Evolutionary conservation across 257 asterid species (phyloP), one percentile per base, ranked within the genome.

Genomic region (Henckelia pumila): DNA sequence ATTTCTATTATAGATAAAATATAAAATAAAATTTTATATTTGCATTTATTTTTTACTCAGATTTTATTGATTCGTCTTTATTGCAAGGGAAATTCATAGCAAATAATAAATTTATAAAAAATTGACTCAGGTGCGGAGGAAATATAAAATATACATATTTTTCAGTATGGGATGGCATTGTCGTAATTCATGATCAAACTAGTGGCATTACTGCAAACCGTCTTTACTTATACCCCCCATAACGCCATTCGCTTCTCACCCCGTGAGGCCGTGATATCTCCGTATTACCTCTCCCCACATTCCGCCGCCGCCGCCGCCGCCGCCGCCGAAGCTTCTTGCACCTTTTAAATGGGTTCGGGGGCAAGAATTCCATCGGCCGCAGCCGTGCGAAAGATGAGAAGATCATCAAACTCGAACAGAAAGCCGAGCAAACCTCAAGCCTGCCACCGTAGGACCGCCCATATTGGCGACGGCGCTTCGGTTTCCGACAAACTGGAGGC

Each of bases 401-500:
- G 80, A 65, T 50, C 82, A 2, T 35, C 79, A n/a, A 16, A 17
- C 35, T 66, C 73, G 11, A 59, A 49, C 73, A 69, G 72, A 70
- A 73, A 73, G 64, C 33, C 63, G 22, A 61, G 78, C 61, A 79
- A 80, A 59, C 37, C 73, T 16, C 78, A 40, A 57, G 62, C 59
- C 61, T 53, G 69, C 60, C 57, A n/a, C 68, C 60, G 74, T 37
- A 21, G 67, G 2, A 67, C 70, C 52, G 16, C 65, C 73, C 20
- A 21, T 63, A 53, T 24, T 49, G 61, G 29, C 70, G 57, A 62
- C 30, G 68, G 68, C 66, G 28, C 80, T 20, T 30, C 78, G 4
- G 80, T 91, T 32, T 73, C 95, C 50, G 86, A 83, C 69, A 91
- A 91, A 80, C 70, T 91, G 76, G 89, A 82, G 76, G 92, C 94